phyloP scores from a whole-genome alignment of 768 basidiomycete genomes.

The Mycena crocata region DNA sequence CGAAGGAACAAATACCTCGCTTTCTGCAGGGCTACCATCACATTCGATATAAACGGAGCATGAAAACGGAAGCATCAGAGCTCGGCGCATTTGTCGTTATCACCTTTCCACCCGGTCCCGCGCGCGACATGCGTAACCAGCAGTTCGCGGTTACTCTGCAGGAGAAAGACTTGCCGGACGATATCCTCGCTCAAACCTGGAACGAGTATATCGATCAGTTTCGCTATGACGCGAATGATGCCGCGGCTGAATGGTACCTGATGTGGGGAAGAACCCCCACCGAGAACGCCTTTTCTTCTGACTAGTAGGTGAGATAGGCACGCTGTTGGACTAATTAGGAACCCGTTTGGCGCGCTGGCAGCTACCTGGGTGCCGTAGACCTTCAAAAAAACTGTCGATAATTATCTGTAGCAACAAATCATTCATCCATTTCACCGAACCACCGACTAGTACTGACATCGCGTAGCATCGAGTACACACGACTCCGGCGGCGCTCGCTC shows the following conservation, averaged over 20 bases:
- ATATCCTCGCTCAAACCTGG: neutral
- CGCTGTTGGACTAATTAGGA: too few species aligned
- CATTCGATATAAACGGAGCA: neutral
- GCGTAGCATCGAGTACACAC: too few species aligned
- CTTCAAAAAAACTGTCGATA: too few species aligned
- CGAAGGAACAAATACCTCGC: neutral
- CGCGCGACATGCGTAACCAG: neutral
- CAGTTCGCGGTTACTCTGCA: neutral
- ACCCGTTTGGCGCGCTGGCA: too few species aligned
- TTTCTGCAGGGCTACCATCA: neutral
- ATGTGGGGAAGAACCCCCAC: too few species aligned
- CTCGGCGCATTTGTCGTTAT: neutral
- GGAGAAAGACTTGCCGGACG: neutral
- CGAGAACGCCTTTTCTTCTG: too few species aligned
- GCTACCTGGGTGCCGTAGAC: too few species aligned
- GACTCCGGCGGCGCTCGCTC: too few species aligned
- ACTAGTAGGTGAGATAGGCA: too few species aligned
- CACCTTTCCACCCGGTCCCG: neutral
- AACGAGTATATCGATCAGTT: neutral
- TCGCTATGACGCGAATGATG: constrained; percentile 2
- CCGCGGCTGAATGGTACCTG: constrained; percentile 6
- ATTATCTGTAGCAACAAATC: too few species aligned
- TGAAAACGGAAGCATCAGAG: constrained; percentile 2
- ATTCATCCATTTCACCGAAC: too few species aligned
- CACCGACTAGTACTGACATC: too few species aligned